Base-by-base conservation (phyloP, 495 filamentous ascomycete genomes). In the Talaromyces liani region DNA sequence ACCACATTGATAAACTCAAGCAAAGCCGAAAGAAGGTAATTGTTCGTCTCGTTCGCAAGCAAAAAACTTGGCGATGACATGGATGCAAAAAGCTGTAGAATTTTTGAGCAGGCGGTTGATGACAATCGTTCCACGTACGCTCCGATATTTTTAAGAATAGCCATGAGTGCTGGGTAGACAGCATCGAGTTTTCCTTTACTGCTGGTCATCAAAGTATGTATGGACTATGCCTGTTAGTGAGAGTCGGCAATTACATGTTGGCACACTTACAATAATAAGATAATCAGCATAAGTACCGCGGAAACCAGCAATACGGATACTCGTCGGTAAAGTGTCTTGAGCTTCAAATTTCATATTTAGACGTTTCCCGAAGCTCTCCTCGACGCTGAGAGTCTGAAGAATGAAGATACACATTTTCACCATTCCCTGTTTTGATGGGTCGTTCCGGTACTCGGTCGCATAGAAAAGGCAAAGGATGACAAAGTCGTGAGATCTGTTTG, bases 361-460 rank as follows among this genome's bases (percentile, higher is more conserved):
- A 68, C 91, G 91, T 70, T 88, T 85, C 10, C 92, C 93, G 73
- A 97, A 98, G 62, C 89, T 94, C 47, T 87, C 85, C 76, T 97
- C 94, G 1, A 93, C 91, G 69, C 93, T 97, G 69, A 98, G 78
- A 1, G 95, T 99, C 72, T 99, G 94, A 49, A 98, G 75, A 57
- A 98, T 85, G 77, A 99, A 98, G 25, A 95, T 88, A 75, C 94
- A 98, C 92, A 98, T 96, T 47, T 93, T 81, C 20, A 98, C 91
- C 3, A 97, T 84, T 0, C 95, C 92, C 69, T 96, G 91, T 72
- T 94, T 96, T 2, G 93, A 87, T 18, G 89, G 80, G 72, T 98
- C 93, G 31, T 83, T 80, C 70, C 90, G 91, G 70, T 93, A 89
- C 68, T 95, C 91, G 36, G 96, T 84, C 14, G 92, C 91, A 73